Percentiles rank a stretch among this genome's conserved stretches.
Conservation (phyloP, 768 basidiomycete species). For the Inosperma sp. region DNA sequence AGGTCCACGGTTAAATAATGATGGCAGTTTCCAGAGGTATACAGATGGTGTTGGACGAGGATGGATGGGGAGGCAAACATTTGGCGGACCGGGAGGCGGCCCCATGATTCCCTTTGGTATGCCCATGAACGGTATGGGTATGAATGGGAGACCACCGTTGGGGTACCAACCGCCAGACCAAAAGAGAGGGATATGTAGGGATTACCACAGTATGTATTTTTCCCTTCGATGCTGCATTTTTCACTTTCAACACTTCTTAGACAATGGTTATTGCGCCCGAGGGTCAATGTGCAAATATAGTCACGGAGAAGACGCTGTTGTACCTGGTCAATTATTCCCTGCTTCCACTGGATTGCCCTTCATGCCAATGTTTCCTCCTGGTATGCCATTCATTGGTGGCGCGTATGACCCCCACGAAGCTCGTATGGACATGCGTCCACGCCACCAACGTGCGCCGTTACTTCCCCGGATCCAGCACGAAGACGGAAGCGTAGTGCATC, state of each 20-base stretch:
- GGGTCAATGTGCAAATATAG: slow-evolving; percentile 89
- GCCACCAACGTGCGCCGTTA: slow-evolving; percentile 51
- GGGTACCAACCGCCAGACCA: slow-evolving; percentile 70
- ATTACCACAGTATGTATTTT: slow-evolving; percentile 78
- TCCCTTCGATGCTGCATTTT: background rate
- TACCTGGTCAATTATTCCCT: slow-evolving; percentile 65
- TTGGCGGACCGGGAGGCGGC: slow-evolving; percentile 12
- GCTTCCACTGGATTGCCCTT: slow-evolving; percentile 56
- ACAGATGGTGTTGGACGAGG: slow-evolving; percentile 33
- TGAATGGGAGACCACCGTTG: slow-evolving; percentile 45
- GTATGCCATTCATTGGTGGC: slow-evolving; percentile 46
- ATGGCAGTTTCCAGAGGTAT: slow-evolving; percentile 66
- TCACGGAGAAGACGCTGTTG: slow-evolving; percentile 84
- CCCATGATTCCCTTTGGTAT: slow-evolving; percentile 24
- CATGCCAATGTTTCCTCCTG: slow-evolving; percentile 63
- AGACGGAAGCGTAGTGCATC: slow-evolving; percentile 39
- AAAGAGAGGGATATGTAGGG: slow-evolving; percentile 76
- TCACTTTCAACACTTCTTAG: slow-evolving; percentile 36
- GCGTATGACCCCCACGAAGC: slow-evolving; percentile 77
- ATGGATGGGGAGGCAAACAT: slow-evolving; percentile 26
- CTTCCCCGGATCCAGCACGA: slow-evolving; percentile 54
- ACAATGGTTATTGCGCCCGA: slow-evolving; percentile 86
- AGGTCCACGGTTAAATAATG: slow-evolving; percentile 61
- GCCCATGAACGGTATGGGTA: slow-evolving; percentile 27
- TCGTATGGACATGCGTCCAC: slow-evolving; percentile 74